Conservation (phyloP, 2,329 filamentous ascomycete genomes). For the Colletotrichum sp. region DNA sequence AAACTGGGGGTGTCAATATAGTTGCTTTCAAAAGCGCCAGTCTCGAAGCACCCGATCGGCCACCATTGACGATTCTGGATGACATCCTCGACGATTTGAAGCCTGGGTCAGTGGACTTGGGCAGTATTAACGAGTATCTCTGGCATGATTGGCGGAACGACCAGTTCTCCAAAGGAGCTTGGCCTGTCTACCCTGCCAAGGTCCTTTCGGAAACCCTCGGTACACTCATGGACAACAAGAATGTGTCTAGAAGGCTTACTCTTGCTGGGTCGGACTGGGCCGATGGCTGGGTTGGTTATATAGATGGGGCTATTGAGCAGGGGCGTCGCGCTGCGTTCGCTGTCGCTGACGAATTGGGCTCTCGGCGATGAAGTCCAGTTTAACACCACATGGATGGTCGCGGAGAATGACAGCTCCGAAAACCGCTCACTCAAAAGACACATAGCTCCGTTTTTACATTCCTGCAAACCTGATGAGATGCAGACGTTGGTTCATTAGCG, state of each 20-base stretch:
- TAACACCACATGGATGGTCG: background rate
- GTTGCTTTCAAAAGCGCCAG: background rate
- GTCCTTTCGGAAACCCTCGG: background rate
- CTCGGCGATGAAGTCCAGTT: background rate
- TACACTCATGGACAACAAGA: background rate
- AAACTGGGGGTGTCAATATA: background rate
- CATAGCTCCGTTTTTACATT: background rate
- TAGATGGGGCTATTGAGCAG: background rate
- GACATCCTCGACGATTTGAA: background rate
- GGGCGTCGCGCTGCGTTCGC: background rate
- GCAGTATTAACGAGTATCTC: background rate
- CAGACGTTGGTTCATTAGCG: accelerated
- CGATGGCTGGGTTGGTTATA: background rate
- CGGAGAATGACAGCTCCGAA: background rate
- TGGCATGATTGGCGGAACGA: background rate
- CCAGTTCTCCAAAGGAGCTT: background rate
- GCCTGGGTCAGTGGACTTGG: background rate
- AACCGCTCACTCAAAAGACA: background rate
- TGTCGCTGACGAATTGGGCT: background rate
- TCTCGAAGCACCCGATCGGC: background rate
- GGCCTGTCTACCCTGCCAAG: background rate
- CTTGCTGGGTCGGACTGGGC: background rate
- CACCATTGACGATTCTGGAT: background rate
- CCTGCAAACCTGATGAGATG: background rate
- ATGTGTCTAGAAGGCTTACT: background rate